Base-by-base conservation (phyloP, 2,329 filamentous ascomycete species). In the Paracamarosporium sp. region DNA sequence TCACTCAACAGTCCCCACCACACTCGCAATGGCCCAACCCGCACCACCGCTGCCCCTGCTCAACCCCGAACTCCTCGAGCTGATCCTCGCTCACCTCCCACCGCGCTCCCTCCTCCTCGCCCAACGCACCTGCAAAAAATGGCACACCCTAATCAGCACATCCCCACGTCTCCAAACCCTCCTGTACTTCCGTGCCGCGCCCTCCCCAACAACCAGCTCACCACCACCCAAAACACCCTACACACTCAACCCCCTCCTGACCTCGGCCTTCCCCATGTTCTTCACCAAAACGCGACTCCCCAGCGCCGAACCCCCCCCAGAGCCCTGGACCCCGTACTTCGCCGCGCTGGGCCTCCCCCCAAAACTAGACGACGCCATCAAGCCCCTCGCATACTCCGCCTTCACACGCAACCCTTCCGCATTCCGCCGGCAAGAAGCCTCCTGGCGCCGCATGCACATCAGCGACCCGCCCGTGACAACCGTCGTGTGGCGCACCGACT, bases 11-110 rank as follows among this genome's bases (percentile, higher is more conserved):
- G 3, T 5, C 9, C 20, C 12, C 40, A 43, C 24, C 12, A 11
- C n/a, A 24, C 15, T 4, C 13, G 15, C 31, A 35, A 48, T 36
- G 33, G 3, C 31, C n/a, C 2, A 17, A 13, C 31, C 13, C 2
- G 30, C 22, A 25, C 11, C 35, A 5, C 9, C 48, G 25, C 35
- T 6, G 17, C 20, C 55, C 22, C 28, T 57, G 28, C 2, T 5
- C 22, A 59, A 61, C 5, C 52, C 57, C 11, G 65, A 66, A 28
- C 53, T 66, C 30, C 50, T 67, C 15, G 60, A 68, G 51, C 48
- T 60, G 15, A 53, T 65, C 20, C 53, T 66, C 3, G 57, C 60
- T n/a, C 56, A 46, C 24, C 56, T 68, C 2, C 38, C 40, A 3
- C 60, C 54, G 9, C 33, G 24, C 11, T 60, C 59, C 33, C 27